Evolutionary conservation across 768 basidiomycete species (phyloP), one percentile per base, ranked within the genome.

Genomic region (Lanmaoa rubissima): DNA sequence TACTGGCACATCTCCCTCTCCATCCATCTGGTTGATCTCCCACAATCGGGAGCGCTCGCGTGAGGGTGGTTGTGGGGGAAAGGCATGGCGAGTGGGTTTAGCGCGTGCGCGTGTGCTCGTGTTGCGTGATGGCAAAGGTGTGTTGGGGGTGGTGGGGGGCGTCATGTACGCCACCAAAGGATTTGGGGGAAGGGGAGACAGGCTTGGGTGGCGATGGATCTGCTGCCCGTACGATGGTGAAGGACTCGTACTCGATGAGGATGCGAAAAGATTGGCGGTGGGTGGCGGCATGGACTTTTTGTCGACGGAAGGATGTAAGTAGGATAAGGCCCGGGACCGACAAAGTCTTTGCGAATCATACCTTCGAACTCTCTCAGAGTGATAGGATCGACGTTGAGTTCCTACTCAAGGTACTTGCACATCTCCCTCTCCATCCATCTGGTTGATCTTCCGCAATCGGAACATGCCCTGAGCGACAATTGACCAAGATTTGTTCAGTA

Each of bases 401-500:
- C 88, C 94, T 94, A 98, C 69, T 95, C 94, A 42, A 99, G 77
- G 67, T 98, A 98, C 16, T 83, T 80, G 60, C 87, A 88, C 81
- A 90, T 87, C 66, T 90, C 88, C 2, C 88, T 66, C 68, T n/a
- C n/a, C n/a, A n/a, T 89, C 87, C 86, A 88, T 89, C 75, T 90
- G 87, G 71, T 90, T 90, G 66, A 90, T 85, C 76, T 90, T 88
- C 34, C 82, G 77, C 0, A 90, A 69, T 4, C 78, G 80, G 65
- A 94, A 95, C 83, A 93, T 87, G 31, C 84, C 86, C 71, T 94
- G 91, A 0, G 90, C 92, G 40, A 95, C 93, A 43, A 94, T 88
- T 6, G 84, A 83, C 93, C 93, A 95, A 0, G 88, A 90, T 69
- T 93, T 92, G 81, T 94, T 94, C 14, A 92, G 70, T 94, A 95